Evolutionary conservation across 331 rosid species (phyloP), one percentile per base, ranked within the genome.

Genomic region (Stylosanthes scabra): DNA sequence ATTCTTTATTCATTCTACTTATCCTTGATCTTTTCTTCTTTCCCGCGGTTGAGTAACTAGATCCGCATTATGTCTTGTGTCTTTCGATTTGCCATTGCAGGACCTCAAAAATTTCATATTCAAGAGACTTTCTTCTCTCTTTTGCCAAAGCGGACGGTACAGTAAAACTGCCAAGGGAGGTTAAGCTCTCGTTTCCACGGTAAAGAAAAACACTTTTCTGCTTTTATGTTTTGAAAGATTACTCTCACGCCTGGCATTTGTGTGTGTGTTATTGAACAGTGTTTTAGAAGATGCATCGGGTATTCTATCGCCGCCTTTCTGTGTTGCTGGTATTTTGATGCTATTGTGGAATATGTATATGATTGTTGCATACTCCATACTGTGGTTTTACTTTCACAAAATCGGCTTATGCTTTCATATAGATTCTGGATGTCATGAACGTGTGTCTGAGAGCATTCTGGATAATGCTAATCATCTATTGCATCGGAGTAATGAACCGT

Each of bases 41-140:
- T n/a, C n/a, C n/a, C n/a, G n/a, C n/a, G n/a, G 60, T 57, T 67
- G 0, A 6, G 39, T 25, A 61, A 70, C 16, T 77, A n/a, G 54
- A 55, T 34, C 10, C 28, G 2, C 46, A 34, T 34, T 44, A 44
- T 44, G 7, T 9, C 1, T 41, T 56, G n/a, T n/a, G n/a, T n/a
- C n/a, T n/a, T n/a, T n/a, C n/a, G 74, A 56, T 80, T 70, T 74
- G 63, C 59, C 27, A 13, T 57, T 70, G 57, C 80, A 86, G 89
- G 63, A 58, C 40, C 9, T 56, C 75, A 12, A 86, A 55, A 63
- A n/a, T 77, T 61, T 74, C 89, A 16, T 83, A 83, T 29, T 55
- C 82, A 3, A 84, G 85, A 74, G 75, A 66, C 1, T 66, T 80
- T 80, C 80, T 86, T 58, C 77, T 82, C 58, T 83, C 85, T 27